These are phyloP conservation scores for Tetrastigma voinierianum DNA, from an alignment of 164 flowering plant species.

Conservation along the genomic window DNA sequence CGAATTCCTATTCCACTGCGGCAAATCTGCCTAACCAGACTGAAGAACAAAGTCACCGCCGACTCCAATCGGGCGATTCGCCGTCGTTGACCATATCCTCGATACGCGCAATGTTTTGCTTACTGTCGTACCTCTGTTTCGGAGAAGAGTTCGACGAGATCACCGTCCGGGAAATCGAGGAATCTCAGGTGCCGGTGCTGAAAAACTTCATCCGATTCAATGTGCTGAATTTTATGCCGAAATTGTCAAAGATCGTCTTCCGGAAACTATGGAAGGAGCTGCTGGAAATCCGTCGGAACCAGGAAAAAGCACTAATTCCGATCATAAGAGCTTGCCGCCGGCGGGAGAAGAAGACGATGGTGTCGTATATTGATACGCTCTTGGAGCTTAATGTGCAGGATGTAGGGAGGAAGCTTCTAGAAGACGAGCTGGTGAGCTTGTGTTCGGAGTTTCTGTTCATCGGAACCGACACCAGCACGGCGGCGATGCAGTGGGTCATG, in stretches of 20 bases:
- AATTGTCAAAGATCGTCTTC: slow-evolving; percentile 23
- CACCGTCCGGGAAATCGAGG: slow-evolving; percentile 21
- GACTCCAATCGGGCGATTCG: slow-evolving; percentile 8
- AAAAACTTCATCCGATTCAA: neutral
- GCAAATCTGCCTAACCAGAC: slow-evolving; percentile 3
- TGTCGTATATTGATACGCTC: slow-evolving; percentile 30
- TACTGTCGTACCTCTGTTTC: slow-evolving; percentile 42
- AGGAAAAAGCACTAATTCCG: slow-evolving; percentile 18
- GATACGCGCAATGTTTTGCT: slow-evolving; percentile 31
- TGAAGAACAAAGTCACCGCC: too few relatives aligned
- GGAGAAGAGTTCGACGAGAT: slow-evolving; percentile 38
- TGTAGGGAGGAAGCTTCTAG: slow-evolving; percentile 26
- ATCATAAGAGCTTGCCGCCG: slow-evolving; percentile 10
- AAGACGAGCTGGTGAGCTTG: slow-evolving; percentile 29
- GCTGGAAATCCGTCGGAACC: slow-evolving; percentile 13
- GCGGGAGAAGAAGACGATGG: too few relatives aligned
- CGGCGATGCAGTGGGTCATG: slow-evolving; percentile 33
- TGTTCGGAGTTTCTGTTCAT: slow-evolving; percentile 35
- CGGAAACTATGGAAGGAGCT: slow-evolving; percentile 23
- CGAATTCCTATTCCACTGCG: slow-evolving; percentile 39
- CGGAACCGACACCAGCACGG: slow-evolving; percentile 37
- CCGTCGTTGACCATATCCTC: slow-evolving; percentile 22
- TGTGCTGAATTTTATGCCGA: slow-evolving; percentile 29
- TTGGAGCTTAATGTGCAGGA: slow-evolving; percentile 24
- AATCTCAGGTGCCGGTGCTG: slow-evolving; percentile 8